phyloP scores from a whole-genome alignment of 169 alveolate species.

The Plasmodium blacklocki region DNA sequence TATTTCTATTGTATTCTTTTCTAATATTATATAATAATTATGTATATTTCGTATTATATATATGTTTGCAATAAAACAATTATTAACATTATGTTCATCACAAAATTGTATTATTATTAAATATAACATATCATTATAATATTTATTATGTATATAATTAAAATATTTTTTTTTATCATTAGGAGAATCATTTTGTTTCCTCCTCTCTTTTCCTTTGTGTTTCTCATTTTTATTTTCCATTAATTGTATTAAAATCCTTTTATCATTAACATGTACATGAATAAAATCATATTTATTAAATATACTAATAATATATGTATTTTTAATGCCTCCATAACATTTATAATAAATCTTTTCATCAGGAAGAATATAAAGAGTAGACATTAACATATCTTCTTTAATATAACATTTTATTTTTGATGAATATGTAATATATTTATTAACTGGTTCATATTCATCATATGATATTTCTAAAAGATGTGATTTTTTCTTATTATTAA shows the following conservation, averaged over 20 bases:
- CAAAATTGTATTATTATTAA: slow-evolving; percentile 18
- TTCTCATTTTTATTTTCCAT: neutral
- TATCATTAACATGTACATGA: neutral
- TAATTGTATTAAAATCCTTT: neutral
- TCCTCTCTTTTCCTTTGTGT: neutral
- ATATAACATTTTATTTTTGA: slow-evolving; percentile 26
- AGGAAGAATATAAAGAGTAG: slow-evolving; percentile 34
- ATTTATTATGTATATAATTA: neutral
- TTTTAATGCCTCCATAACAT: slow-evolving; percentile 24
- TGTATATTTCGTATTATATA: slow-evolving; percentile 7
- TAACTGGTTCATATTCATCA: neutral
- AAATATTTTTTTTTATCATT: neutral
- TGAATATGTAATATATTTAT: neutral
- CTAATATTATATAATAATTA: slow-evolving; percentile 9
- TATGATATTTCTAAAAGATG: slow-evolving; percentile 9
- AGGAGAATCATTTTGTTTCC: neutral
- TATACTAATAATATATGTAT: neutral
- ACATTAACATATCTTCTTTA: slow-evolving; percentile 23
- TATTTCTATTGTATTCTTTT: slow-evolving; percentile 24
- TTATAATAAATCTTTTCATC: slow-evolving; percentile 29
- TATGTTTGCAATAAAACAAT: slow-evolving; percentile 21
- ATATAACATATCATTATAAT: neutral
- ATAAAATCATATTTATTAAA: slow-evolving; percentile 17
- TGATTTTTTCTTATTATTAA: no score
- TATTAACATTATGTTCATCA: slow-evolving; percentile 26